Evolutionary conservation across 805 yeast species (phyloP), one percentile per base, ranked within the genome.

Genomic region (Starmerella riodocensis): DNA sequence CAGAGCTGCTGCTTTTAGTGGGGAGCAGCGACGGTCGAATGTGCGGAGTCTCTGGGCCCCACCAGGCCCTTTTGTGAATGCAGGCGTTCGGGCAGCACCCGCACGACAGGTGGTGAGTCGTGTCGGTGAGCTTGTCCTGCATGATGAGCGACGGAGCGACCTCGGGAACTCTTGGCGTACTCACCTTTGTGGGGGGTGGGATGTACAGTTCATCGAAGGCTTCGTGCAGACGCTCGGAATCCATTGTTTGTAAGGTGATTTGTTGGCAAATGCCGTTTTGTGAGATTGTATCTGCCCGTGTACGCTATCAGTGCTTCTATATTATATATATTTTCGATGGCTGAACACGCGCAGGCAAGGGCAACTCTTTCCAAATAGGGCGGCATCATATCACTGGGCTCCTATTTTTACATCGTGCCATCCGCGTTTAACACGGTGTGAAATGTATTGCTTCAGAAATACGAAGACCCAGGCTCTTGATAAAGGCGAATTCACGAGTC

Each of bases 141-240:
- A 73, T 71, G 38, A 73, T 70, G 39, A 73, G 58, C 37, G 76
- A 69, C 3, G 78, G 78, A 42, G 70, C 77, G 53, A 70, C 70
- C 27, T 56, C 53, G 16, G 77, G 76, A 8, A 71, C 63, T 23
- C 41, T 35, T 21, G 52, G 50, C 11, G 53, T 43, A 16, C 32
- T 23, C 14, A 33, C 40, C 33, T 40, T 36, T 19, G 54, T 53
- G 12, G 46, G 30, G 6, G 65, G 60, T 4, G 78, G 77, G 41
- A 72, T 67, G 52, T 71, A 72, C 23, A 65, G 59, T 53, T 63
- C 65, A 34, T 62, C 63, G 35, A 66, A 45, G 36, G 61, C 56
- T 34, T 57, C 58, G 28, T 59, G 46, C 39, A 71, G 53, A 39
- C 65, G 53, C 13, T 57, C 40, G 8, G 66, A 53, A 39, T 69